Evolutionary conservation across 768 basidiomycete genomes (phyloP).

Genomic region (Tephrocybe sp.): DNA sequence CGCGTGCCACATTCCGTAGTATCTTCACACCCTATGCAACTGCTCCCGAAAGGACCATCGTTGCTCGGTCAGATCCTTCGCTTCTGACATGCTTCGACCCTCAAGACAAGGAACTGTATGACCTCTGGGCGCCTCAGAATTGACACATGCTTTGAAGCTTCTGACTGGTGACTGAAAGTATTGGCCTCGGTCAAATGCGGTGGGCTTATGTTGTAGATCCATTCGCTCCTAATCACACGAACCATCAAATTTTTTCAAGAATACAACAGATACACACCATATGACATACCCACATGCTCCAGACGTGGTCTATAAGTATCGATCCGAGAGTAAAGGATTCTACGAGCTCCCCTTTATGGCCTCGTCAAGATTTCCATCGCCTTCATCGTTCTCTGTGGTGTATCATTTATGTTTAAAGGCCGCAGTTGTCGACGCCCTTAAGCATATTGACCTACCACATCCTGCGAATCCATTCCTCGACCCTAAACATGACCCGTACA

Average conservation of each 20-base stretch:
- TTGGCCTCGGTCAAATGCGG: no score
- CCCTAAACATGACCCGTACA: slow-evolving; percentile 52
- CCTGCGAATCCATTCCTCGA: slow-evolving; percentile 45
- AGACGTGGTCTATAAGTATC: background rate
- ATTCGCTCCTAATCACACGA: no score
- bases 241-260: background rate
- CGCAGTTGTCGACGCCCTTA: slow-evolving; percentile 15
- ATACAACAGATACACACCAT: background rate
- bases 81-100: slow-evolving; percentile 75
- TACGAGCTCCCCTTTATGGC: background rate
- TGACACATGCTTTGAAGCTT: slow-evolving; percentile 14
- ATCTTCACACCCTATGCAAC: slow-evolving; percentile 26
- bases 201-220: no score
- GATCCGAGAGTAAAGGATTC: background rate
- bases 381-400: background rate
- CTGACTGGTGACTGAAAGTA: background rate
- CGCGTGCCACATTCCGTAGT: slow-evolving; percentile 31
- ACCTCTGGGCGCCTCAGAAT: slow-evolving; percentile 67
- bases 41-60: slow-evolving; percentile 33
- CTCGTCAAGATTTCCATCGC: background rate
- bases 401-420: slow-evolving; percentile 4
- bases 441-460: slow-evolving; percentile 21
- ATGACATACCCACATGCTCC: background rate
- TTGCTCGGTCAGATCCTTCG: slow-evolving; percentile 64
- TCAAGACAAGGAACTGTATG: slow-evolving; percentile 74